phyloP scores from a whole-genome alignment of 371 early-diverging fungal species.

The Mucor plumbeus region DNA sequence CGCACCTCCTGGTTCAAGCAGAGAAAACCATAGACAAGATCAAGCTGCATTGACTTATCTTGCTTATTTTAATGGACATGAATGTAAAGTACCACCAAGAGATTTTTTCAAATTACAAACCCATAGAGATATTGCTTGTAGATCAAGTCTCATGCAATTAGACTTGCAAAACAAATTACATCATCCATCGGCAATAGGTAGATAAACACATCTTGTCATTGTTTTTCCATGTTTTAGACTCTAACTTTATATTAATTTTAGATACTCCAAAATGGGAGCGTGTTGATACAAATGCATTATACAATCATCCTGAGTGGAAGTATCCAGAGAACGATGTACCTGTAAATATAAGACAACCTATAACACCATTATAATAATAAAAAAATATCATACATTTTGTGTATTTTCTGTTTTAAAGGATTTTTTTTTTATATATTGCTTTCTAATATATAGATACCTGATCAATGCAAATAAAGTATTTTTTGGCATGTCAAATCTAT shows the following conservation, averaged over 20 bases:
- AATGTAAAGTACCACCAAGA: constrained; percentile 35
- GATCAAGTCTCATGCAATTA: constrained; percentile 32
- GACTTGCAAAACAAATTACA: constrained; percentile 35
- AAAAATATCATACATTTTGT: neutral
- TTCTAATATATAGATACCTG: too few relatives aligned
- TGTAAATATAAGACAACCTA: constrained; percentile 31
- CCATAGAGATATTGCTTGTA: constrained; percentile 46
- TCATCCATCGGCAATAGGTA: constrained; percentile 49
- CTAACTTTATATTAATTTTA: constrained; percentile 13
- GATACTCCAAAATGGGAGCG: constrained; percentile 50
- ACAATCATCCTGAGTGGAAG: constrained; percentile 57
- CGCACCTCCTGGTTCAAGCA: constrained; percentile 65
- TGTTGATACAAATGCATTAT: constrained; percentile 41
- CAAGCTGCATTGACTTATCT: constrained; percentile 68
- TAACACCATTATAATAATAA: constrained; percentile 8
- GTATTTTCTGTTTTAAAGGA: too few relatives aligned
- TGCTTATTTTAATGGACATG: constrained; percentile 47
- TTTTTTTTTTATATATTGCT: too few relatives aligned
- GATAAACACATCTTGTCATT: neutral
- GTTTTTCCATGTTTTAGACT: neutral
- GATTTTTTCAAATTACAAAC: constrained; percentile 42
- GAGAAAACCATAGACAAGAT: constrained; percentile 70
- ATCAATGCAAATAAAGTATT: too few relatives aligned
- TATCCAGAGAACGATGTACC: constrained; percentile 46
- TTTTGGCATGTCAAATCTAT: too few relatives aligned